Percentiles rank a stretch among this genome's conserved stretches.
Evolutionary conservation across 805 yeast species (phyloP).

Genomic region (Lipomyces chichibuensis): DNA sequence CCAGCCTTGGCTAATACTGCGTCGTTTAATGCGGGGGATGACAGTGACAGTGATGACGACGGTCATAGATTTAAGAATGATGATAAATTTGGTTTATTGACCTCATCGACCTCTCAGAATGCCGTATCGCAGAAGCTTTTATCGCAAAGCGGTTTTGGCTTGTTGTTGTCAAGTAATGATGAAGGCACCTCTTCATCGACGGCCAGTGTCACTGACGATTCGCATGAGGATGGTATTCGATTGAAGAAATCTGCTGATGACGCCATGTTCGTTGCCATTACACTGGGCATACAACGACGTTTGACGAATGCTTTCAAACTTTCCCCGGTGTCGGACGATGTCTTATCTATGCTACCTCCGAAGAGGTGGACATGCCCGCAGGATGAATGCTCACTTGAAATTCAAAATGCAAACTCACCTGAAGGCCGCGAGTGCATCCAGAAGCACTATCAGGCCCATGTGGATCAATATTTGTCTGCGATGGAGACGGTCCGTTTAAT

Average conservation of each 20-base stretch:
- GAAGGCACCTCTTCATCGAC: neutral
- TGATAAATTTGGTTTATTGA: neutral
- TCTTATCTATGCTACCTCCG: constrained; percentile 1
- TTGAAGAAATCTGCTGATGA: constrained; percentile 21
- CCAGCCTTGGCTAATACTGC: constrained; percentile 3
- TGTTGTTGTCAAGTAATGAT: neutral
- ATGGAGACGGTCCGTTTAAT: constrained; percentile 21
- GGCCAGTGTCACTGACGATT: neutral
- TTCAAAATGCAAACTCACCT: constrained; percentile 17
- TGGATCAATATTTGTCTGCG: constrained; percentile 21
- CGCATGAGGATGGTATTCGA: constrained; percentile 6
- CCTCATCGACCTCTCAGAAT: neutral
- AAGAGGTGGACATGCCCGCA: constrained; percentile 30
- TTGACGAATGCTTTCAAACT: constrained; percentile 19
- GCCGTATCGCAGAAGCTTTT: neutral
- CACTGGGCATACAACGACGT: constrained; percentile 19
- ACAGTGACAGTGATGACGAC: constrained; percentile 14
- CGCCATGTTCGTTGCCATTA: constrained; percentile 19
- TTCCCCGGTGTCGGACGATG: neutral
- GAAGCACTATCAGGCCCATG: constrained; percentile 30
- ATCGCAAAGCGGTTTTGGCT: neutral
- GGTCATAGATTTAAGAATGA: neutral
- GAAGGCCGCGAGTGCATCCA: constrained; percentile 27
- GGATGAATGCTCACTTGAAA: constrained; percentile 17
- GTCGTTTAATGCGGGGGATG: constrained; percentile 8